Evolutionary conservation across 225 moss, liverwort and hornwort genomes (phyloP).

Genomic region (Thuidium tamariscinum): DNA sequence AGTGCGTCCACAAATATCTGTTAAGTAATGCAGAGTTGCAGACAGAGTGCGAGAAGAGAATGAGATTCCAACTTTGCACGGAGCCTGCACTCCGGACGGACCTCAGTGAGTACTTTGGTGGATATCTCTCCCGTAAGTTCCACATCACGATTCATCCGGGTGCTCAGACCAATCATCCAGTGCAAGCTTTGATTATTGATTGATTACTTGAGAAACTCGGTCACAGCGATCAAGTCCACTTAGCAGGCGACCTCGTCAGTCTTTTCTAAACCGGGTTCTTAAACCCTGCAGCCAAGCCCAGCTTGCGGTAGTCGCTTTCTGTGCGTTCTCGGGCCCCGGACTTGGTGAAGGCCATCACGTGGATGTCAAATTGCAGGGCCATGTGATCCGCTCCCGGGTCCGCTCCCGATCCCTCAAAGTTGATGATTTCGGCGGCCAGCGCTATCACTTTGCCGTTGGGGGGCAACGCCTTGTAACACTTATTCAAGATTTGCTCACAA

Average conservation of each 20-base stretch:
- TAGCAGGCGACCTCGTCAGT: background rate
- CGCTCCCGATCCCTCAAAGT: background rate
- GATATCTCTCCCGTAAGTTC: background rate
- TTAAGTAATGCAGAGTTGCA: background rate
- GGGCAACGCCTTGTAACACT: background rate
- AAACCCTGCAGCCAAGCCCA: slow-evolving; percentile 13
- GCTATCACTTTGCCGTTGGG: slow-evolving; percentile 5
- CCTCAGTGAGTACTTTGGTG: background rate
- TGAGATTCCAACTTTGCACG: background rate
- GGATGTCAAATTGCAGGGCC: background rate
- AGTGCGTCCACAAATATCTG: background rate
- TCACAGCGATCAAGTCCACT: background rate
- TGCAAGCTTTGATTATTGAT: background rate
- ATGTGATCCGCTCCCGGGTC: background rate
- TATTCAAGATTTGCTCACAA: slow-evolving; percentile 15
- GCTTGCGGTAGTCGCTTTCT: background rate
- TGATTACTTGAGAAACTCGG: background rate
- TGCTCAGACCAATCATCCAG: background rate
- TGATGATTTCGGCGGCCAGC: slow-evolving; percentile 2
- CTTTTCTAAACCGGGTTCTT: no score
- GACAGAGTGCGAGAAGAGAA: background rate
- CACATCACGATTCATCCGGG: background rate
- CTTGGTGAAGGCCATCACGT: background rate
- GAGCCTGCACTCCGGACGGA: background rate
- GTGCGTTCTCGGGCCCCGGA: slow-evolving; percentile 4